Conservation (phyloP, 257 asterid species). For the Lantana camara region DNA sequence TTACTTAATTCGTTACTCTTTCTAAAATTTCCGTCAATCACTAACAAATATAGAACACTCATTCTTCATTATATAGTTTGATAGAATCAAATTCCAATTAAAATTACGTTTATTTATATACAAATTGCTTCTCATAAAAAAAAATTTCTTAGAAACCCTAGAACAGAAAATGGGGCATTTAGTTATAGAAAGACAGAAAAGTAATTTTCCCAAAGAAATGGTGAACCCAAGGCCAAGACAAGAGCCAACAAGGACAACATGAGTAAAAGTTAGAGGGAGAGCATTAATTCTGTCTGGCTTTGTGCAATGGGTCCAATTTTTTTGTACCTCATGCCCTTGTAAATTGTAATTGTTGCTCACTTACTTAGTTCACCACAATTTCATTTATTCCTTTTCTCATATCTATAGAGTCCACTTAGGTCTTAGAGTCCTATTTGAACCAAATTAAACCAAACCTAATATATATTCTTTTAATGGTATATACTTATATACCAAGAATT, state of each 20-base stretch:
- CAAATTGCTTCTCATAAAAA: neutral
- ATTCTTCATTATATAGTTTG: too few relatives aligned
- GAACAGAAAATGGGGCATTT: constrained; percentile 1
- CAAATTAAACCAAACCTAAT: too few relatives aligned
- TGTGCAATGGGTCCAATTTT: constrained; percentile 44
- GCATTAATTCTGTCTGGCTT: constrained; percentile 63
- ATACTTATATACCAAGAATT: too few relatives aligned
- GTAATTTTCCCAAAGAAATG: constrained; percentile 12
- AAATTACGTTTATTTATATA: too few relatives aligned
- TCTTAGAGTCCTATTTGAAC: too few relatives aligned
- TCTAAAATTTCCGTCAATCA: too few relatives aligned
- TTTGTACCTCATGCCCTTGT: constrained; percentile 25
- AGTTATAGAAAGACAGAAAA: neutral
- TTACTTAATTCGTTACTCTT: too few relatives aligned
- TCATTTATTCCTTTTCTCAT: neutral
- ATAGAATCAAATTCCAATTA: too few relatives aligned
- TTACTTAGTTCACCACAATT: constrained; percentile 17
- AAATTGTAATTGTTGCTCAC: constrained; percentile 34
- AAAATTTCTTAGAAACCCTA: neutral
- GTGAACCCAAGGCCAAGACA: too few relatives aligned
- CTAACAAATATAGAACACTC: too few relatives aligned
- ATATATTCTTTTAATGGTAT: too few relatives aligned
- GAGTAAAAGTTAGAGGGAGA: constrained; percentile 42
- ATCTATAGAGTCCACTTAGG: too few relatives aligned
- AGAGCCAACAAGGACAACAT: constrained; percentile 47